Base-by-base conservation (phyloP, 768 basidiomycete species). In the Termitomyces sp. region DNA sequence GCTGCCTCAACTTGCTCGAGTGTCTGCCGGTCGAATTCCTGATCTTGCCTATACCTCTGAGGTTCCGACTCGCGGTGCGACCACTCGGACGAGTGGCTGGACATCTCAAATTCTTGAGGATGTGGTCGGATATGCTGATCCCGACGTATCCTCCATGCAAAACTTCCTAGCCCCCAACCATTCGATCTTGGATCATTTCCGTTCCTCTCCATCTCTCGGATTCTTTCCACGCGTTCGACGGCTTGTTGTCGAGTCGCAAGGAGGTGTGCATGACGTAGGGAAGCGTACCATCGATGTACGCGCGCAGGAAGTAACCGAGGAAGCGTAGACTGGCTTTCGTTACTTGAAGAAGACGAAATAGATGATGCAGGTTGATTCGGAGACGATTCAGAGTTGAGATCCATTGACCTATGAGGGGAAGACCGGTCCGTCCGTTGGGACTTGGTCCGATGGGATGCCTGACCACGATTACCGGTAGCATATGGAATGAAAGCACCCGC, bases 131-230 rank as follows among this genome's bases (percentile, higher is more conserved):
- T 48, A 36, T 55, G 34, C 22, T 56, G 46, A 2, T 57, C 69
- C 42, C 58, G 65, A 40, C 58, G 46, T 22, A 64, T 63, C 60
- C 70, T 62, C 76, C 77, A 76, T 14, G 74, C 85, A 69, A 86
- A 90, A 58, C 83, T 85, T 2, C 91, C 90, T 50, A 92, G 71
- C 0, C 87, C 88, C 90, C 91, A 92, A 1, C 88, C 88, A 65
- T 34, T 69, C 69, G 58, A 62, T 67, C 34, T 64, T 61, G 53
- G 69, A 66, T 62, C 71, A 8, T 50, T 45, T 42, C 61, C 70
- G 59, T 65, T 72, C 20, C 81, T 74, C 53, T 82, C 86, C 43
- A 86, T 77, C 64, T 83, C 82, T n/a, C 86, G 77, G 16, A 90
- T 80, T 32, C 88, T 77, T 66, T 87, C 82, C 2, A 80, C 82